Evolutionary conservation across 805 yeast species (phyloP), one percentile per base, ranked within the genome.

Genomic region (Komagataella phaffii): DNA sequence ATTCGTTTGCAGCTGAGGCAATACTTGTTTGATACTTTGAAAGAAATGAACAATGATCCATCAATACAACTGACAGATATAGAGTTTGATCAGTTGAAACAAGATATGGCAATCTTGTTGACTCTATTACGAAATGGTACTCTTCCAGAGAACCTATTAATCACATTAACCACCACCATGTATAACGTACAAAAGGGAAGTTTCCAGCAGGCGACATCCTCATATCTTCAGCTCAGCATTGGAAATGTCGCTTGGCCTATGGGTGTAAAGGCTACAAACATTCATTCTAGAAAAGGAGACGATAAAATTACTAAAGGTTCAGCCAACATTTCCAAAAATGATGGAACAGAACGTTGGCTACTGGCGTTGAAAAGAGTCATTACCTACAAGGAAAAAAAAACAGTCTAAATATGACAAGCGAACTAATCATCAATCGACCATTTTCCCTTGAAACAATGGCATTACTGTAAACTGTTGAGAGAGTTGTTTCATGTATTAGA

Each of bases 181-280:
- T 71, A 75, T 55, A 73, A 81, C 58, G 51, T 85, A n/a, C 95
- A 88, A 63, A 59, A 66, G 8, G 59, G 63, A 14, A 74, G 80
- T 43, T 80, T 64, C 56, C 61, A 62, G 44, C 67, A 67, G 50
- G 88, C 91, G 3, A 77, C 77, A 53, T 87, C 86, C 58, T 71
- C 81, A 23, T 88, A 88, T 58, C 68, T 88, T 71, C 76, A 83
- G 55, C 66, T 88, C 53, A 83, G 91, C 60, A 83, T 88, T 17
- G 96, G 96, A 1, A 86, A 87, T 57, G 88, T 85, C 2, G 90
- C 93, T 3, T 88, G 95, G 95, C 96, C 96, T 2, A 84, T 88
- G 56, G 96, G 96, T 24, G 85, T 88, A 12, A 70, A 80, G 6
- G 78, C 78, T 52, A 84, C 88, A 14, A 88, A 93, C 49, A 86